Base-by-base conservation (phyloP, 192 early-diverging fungal species). In the Coemansia sp. region DNA sequence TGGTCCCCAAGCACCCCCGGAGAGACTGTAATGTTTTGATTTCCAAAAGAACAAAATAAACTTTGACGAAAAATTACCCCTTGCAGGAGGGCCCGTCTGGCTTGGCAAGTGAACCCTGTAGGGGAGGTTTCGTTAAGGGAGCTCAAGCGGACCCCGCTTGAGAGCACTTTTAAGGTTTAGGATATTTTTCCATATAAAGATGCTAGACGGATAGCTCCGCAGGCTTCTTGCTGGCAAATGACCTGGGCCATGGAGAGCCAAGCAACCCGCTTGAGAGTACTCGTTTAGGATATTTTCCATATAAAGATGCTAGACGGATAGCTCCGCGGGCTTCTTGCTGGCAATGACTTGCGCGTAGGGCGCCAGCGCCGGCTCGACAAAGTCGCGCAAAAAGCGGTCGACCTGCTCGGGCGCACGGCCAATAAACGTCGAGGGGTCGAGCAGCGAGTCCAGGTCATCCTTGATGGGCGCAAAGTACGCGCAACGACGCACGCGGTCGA, bases 361-460 rank as follows among this genome's bases (percentile, higher is more conserved):
- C 16, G 80, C 81, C 72, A 98, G 76, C 11, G 93, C 92, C 12
- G 86, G 88, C 57, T 78, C 59, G 31, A 98, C 96, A 65, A 93
- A 85, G 14, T 85, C 81, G 26, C 62, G 71, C 32, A 98, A 53
- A 75, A 98, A 98, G 36, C 68, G 70, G 41, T 87, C 90, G 23
- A 95, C 93, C 78, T 98, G 96, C 80, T 91, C 84, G 11, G 92
- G 93, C 10, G 96, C 94, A 56, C 93, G 83, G 16, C 96, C 96
- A 53, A 92, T 87, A 66, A 98, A 98, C 11, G 94, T 97, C 10
- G 78, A 79, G 3, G 94, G 93, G 41, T 96, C 88, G 55, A 98
- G 73, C 31, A 98, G 77, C 9, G 64, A 40, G 17, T 88, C 84
- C n/a, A 91, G 69, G 31, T 93, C 87, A 14, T 77, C 81, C 67